phyloP scores from a whole-genome alignment of 202 grass and related monocot species.

The Sporobolus alterniflorus region DNA sequence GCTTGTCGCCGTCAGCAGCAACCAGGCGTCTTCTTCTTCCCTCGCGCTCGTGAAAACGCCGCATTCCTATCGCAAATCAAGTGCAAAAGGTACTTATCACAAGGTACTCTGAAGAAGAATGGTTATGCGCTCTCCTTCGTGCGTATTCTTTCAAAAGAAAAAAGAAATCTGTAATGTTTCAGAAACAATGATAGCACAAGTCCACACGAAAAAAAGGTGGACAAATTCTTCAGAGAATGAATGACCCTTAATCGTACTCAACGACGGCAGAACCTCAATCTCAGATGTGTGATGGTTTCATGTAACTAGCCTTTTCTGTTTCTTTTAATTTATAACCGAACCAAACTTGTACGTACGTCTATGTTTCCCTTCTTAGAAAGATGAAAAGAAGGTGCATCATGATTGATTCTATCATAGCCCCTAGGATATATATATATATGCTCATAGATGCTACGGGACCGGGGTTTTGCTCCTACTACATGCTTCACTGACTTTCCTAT shows the following conservation, averaged over 20 bases:
- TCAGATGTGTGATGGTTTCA: too few relatives aligned
- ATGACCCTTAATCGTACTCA: too few relatives aligned
- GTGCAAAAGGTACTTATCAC: neutral
- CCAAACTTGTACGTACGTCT: neutral
- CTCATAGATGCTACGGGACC: neutral
- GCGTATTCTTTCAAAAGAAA: too few relatives aligned
- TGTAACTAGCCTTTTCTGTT: too few relatives aligned
- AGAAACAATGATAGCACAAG: neutral
- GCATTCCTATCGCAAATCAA: neutral
- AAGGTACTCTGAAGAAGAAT: neutral
- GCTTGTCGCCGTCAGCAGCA: constrained; percentile 24
- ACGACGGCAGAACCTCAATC: too few relatives aligned
- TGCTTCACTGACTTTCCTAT: neutral
- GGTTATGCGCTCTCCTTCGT: too few relatives aligned
- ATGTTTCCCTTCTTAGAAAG: constrained; percentile 27
- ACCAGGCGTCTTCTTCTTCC: neutral
- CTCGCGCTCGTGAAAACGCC: neutral
- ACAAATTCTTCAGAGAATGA: too few relatives aligned
- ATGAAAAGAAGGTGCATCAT: neutral
- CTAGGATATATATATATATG: too few relatives aligned
- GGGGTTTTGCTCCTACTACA: neutral
- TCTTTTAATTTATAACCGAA: too few relatives aligned
- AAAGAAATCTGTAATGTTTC: neutral
- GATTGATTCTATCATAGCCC: neutral
- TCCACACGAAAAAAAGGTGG: too few relatives aligned